Conservation (phyloP, 2,329 filamentous ascomycete genomes). For the Ampelomyces quisqualis region DNA sequence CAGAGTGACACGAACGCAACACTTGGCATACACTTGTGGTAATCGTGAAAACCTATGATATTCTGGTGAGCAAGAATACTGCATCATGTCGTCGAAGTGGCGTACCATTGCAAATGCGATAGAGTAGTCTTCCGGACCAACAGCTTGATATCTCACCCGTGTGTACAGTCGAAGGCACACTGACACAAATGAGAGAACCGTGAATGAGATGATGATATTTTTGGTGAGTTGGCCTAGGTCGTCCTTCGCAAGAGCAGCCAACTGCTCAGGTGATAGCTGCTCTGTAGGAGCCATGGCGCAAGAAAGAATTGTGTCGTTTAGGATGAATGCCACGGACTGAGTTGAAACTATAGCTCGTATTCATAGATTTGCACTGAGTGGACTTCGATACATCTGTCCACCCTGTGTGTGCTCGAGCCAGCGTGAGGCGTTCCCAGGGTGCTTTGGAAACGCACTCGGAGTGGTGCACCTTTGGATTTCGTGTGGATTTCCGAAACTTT, state of each 20-base stretch:
- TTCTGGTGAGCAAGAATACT: neutral
- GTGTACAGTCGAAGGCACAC: constrained; percentile 25
- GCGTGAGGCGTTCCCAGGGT: neutral
- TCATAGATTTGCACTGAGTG: neutral
- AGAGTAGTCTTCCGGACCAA: constrained; percentile 27
- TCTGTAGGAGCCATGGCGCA: neutral
- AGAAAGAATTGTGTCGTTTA: neutral
- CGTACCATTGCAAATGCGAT: constrained; percentile 24
- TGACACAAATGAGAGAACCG: constrained; percentile 18
- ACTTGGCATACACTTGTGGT: constrained; percentile 15
- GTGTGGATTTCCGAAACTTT: neutral
- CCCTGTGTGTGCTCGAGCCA: neutral
- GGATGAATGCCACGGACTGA: neutral
- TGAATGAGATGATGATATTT: constrained; percentile 18
- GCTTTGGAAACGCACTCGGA: neutral
- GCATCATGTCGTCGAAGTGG: neutral
- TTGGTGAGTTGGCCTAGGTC: constrained; percentile 5
- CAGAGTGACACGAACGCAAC: constrained; percentile 5
- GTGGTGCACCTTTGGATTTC: neutral
- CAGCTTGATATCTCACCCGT: constrained; percentile 16
- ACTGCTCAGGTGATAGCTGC: constrained; percentile 8
- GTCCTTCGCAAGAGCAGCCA: constrained; percentile 7
- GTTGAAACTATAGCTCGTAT: neutral
- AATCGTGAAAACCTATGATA: constrained; percentile 14
- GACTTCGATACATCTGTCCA: neutral